These are phyloP conservation scores for Termitomyces sp. DNA, from an alignment of 768 basidiomycete species.

Conservation along the genomic window DNA sequence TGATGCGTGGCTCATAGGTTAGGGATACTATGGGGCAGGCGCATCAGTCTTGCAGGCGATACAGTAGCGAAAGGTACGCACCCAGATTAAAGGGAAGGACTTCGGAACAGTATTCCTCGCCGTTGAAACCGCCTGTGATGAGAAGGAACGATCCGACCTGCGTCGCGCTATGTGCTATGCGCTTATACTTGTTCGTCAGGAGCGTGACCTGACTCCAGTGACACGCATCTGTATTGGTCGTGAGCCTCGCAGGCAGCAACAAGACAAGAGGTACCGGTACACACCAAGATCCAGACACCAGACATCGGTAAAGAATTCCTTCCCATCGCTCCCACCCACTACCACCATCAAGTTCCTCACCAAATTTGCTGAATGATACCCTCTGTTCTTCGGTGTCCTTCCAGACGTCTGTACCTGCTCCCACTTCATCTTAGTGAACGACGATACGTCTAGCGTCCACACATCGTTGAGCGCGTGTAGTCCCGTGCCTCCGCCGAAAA, in stretches of 20 bases:
- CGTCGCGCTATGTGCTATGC: conserved; percentile 83
- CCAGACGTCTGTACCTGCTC: conserved; percentile 54
- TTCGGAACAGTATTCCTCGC: conserved; percentile 68
- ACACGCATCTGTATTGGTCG: conserved; percentile 34
- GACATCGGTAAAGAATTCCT: conserved; percentile 84
- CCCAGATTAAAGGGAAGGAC: conserved; percentile 87
- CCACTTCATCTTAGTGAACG: conserved; percentile 30
- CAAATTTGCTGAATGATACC: conserved; percentile 90
- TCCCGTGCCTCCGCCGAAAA: conserved; percentile 96
- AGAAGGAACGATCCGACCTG: conserved; percentile 93
- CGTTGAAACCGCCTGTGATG: conserved; percentile 87
- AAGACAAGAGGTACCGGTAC: conserved; percentile 31
- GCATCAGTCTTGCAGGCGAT: not conserved
- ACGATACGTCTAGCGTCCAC: conserved; percentile 77
- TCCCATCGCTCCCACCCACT: conserved; percentile 89
- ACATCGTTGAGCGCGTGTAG: conserved; percentile 86
- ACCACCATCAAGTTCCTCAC: conserved; percentile 85
- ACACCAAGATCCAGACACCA: conserved; percentile 85
- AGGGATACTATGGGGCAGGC: conserved; percentile 60
- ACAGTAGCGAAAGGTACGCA: conserved; percentile 27
- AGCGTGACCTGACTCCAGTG: conserved; percentile 47
- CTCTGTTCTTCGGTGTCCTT: conserved; percentile 60
- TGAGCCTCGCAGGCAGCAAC: conserved; percentile 1
- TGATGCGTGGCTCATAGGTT: conserved; percentile 73
- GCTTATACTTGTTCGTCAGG: conserved; percentile 43